Conservation (phyloP, 2,329 filamentous ascomycete species). For the Diaporthe humulicola region DNA sequence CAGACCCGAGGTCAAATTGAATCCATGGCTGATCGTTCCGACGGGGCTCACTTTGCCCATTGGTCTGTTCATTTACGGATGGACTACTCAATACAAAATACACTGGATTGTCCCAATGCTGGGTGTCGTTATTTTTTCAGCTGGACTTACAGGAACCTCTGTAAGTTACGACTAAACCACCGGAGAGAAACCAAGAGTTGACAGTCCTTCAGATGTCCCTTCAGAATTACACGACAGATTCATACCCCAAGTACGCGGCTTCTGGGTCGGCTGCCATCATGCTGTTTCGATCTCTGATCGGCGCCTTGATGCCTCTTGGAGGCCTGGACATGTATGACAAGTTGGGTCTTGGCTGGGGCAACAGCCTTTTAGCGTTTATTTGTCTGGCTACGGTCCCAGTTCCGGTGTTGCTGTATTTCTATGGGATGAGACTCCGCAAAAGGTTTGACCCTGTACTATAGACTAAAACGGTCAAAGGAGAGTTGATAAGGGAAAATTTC, state of each 20-base stretch:
- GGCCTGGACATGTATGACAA: no score
- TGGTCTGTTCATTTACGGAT: slow-evolving; percentile 66
- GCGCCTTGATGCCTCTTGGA: no score
- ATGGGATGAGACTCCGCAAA: neutral
- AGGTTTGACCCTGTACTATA: neutral
- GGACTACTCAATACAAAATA: slow-evolving; percentile 59
- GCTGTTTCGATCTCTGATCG: no score
- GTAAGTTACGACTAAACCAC: neutral
- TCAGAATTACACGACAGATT: slow-evolving; percentile 41
- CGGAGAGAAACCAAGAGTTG: neutral
- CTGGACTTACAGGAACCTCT: slow-evolving; percentile 50
- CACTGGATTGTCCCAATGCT: slow-evolving; percentile 68
- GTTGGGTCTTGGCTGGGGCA: no score
- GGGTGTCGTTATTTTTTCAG: slow-evolving; percentile 59
- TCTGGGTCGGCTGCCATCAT: no score
- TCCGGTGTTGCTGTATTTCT: slow-evolving; percentile 18
- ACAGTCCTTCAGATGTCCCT: slow-evolving; percentile 31
- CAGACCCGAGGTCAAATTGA: slow-evolving; percentile 47
- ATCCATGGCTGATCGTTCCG: slow-evolving; percentile 47
- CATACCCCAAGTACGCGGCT: slow-evolving; percentile 2
- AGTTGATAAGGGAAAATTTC: no score
- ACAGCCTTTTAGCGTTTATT: no score
- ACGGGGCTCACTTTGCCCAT: slow-evolving; percentile 56
- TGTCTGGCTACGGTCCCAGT: slow-evolving; percentile 40
- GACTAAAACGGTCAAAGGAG: neutral